phyloP scores from a whole-genome alignment of 768 basidiomycete species.

The Russula sp. region DNA sequence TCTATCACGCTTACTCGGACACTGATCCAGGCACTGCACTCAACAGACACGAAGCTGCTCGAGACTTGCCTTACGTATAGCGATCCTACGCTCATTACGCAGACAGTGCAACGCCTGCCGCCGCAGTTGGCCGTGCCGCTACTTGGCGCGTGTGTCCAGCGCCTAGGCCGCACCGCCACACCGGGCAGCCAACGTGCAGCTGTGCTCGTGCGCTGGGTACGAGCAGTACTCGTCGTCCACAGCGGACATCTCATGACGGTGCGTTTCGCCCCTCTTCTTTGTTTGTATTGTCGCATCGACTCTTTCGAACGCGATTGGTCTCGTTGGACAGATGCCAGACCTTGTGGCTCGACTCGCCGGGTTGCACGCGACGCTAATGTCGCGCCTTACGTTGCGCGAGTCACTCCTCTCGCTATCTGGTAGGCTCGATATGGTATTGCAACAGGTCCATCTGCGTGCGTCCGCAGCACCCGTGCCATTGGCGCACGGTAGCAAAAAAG shows the following conservation, averaged over 20 bases:
- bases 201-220: constrained; percentile 68
- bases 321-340: constrained; percentile 69
- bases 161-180: constrained; percentile 72
- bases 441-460: constrained; percentile 86
- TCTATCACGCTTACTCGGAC: constrained; percentile 88
- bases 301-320: background rate
- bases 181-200: constrained; percentile 72
- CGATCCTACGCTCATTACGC: constrained; percentile 69
- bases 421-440: constrained; percentile 86
- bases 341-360: constrained; percentile 81
- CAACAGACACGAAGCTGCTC: constrained; percentile 79
- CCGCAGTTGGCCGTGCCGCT: constrained; percentile 81
- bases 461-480: constrained; percentile 57
- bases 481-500: constrained; percentile 31
- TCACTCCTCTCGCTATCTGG: constrained; percentile 82
- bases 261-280: constrained; percentile 25
- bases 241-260: constrained; percentile 93
- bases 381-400: constrained; percentile 75
- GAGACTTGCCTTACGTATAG: constrained; percentile 85
- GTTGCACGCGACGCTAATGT: constrained; percentile 73
- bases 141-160: constrained; percentile 81
- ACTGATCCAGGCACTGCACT: constrained; percentile 93
- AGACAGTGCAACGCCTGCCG: constrained; percentile 81
- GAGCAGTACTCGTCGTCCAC: constrained; percentile 76
- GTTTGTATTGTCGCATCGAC: background rate